These are phyloP conservation scores for Hippophae tibetana DNA, from an alignment of 306 rosid genomes.

Conservation along the genomic window DNA sequence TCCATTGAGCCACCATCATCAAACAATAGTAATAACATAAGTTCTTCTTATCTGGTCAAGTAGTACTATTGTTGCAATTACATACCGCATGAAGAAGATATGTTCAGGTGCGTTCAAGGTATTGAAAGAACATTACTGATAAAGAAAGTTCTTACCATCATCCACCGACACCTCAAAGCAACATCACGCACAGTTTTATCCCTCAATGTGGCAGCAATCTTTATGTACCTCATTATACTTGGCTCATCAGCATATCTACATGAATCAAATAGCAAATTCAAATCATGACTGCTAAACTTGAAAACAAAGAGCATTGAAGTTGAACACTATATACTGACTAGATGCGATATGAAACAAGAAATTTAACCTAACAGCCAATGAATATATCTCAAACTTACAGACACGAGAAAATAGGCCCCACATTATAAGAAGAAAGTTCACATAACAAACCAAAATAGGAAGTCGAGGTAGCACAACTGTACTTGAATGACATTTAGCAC, in stretches of 20 bases:
- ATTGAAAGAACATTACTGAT: conserved; percentile 9
- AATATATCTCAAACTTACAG: no score
- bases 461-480: no score
- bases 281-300: conserved; percentile 15
- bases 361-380: background rate
- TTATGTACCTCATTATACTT: conserved; percentile 85
- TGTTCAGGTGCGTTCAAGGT: background rate
- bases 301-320: conserved; percentile 5
- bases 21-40: no score
- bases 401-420: no score
- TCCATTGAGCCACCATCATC: no score
- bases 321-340: background rate
- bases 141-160: conserved; percentile 64
- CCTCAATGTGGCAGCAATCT: conserved; percentile 79
- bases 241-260: conserved; percentile 78
- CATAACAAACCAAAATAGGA: no score
- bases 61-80: background rate
- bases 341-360: background rate
- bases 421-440: no score
- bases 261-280: background rate
- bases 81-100: background rate
- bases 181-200: conserved; percentile 99
- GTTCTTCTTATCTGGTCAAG: background rate
- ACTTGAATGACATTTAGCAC: no score
- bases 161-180: conserved; percentile 99